Conservation (phyloP, 768 basidiomycete genomes). For the Auricularia sp. region DNA sequence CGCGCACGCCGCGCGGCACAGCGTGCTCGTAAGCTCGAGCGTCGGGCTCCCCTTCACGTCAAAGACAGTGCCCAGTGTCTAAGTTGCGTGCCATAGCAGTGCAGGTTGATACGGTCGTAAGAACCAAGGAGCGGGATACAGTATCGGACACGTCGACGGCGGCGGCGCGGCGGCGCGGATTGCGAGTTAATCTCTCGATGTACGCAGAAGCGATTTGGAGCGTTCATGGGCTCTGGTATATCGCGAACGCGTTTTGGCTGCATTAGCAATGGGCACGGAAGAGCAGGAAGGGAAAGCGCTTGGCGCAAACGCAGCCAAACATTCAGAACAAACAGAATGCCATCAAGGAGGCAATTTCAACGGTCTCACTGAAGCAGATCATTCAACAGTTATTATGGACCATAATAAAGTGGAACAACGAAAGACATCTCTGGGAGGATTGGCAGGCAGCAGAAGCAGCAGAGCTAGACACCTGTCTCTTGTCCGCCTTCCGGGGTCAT, state of each 20-base stretch:
- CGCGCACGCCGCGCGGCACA: constrained; percentile 35
- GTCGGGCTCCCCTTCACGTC: constrained; percentile 41
- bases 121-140: constrained; percentile 37
- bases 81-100: constrained; percentile 48
- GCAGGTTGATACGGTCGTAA: constrained; percentile 47
- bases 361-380: no score
- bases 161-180: neutral
- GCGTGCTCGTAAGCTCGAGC: constrained; percentile 41
- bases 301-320: no score
- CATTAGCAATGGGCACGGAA: neutral
- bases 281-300: no score
- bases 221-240: neutral
- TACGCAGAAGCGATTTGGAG: neutral
- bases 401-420: no score
- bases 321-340: no score
- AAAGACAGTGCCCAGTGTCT: constrained; percentile 30
- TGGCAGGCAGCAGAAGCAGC: no score
- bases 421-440: no score
- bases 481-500: no score
- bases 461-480: no score
- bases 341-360: no score
- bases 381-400: no score
- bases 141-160: constrained; percentile 22
- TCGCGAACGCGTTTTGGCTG: neutral
- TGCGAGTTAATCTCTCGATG: neutral